These are phyloP conservation scores for Zygosaccharomyces pseudobailii DNA, from an alignment of 1,139 yeast genomes.

Conservation along the genomic window DNA sequence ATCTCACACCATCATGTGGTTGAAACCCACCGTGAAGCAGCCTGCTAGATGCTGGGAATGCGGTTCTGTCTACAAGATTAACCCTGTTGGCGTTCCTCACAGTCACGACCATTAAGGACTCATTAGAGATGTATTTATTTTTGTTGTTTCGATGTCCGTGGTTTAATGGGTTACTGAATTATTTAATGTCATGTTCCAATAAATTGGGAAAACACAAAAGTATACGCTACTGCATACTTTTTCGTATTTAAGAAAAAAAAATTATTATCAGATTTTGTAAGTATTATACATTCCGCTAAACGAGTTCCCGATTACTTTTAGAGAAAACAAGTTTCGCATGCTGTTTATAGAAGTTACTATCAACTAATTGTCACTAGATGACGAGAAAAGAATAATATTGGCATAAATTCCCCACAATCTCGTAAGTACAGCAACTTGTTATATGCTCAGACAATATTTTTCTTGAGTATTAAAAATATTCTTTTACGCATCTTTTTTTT, in stretches of 20 bases:
- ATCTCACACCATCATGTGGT: conserved; percentile 87
- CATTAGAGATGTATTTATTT: conserved; percentile 4
- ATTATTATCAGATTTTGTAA: background rate
- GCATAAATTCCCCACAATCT: no score
- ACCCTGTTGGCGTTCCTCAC: conserved; percentile 80
- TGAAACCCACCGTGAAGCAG: conserved; percentile 79
- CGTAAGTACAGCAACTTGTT: no score
- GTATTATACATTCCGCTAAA: background rate
- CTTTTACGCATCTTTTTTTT: no score
- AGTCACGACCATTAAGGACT: conserved; percentile 38
- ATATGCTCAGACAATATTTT: no score
- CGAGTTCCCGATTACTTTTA: background rate
- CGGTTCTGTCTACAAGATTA: conserved; percentile 89
- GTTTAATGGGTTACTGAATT: conserved; percentile 4
- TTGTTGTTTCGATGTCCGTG: conserved; percentile 3
- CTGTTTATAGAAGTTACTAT: no score
- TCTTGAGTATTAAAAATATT: no score
- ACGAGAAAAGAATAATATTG: no score
- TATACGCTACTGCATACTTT: conserved; percentile 1
- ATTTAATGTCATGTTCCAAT: conserved; percentile 5
- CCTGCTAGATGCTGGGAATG: conserved; percentile 98
- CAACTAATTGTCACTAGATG: no score
- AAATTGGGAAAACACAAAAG: background rate
- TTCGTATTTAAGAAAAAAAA: conserved; percentile 1
- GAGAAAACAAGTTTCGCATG: no score